Conservation (phyloP, 2,329 filamentous ascomycete species). For the Tothia fuscella region DNA sequence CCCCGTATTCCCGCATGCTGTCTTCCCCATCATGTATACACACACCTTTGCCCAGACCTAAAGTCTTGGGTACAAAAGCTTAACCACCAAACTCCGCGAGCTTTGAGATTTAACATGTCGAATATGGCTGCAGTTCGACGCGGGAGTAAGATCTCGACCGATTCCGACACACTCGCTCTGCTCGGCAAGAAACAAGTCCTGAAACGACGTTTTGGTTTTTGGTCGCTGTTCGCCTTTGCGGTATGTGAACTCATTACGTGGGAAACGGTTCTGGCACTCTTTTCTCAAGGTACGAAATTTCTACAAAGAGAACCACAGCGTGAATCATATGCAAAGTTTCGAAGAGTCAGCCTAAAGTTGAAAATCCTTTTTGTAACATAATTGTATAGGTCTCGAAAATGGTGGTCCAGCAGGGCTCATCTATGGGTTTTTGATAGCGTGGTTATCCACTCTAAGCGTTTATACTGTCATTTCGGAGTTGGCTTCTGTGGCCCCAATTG, state of each 20-base stretch:
- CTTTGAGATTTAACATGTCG: too few species aligned
- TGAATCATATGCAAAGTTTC: too few species aligned
- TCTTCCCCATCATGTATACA: too few species aligned
- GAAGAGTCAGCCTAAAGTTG: too few species aligned
- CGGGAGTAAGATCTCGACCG: constrained; percentile 5
- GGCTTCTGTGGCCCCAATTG: constrained; percentile 22
- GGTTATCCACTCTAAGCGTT: constrained; percentile 31
- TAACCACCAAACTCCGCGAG: too few species aligned
- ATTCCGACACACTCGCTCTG: constrained; percentile 9
- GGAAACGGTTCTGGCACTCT: constrained; percentile 33
- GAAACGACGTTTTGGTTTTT: constrained; percentile 12
- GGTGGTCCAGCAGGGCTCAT: constrained; percentile 37
- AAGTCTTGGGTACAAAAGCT: too few species aligned
- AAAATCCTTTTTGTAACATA: too few species aligned
- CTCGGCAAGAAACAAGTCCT: constrained; percentile 12
- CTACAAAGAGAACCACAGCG: too few species aligned
- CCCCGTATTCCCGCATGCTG: too few species aligned
- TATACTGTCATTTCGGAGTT: constrained; percentile 19
- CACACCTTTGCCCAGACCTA: too few species aligned
- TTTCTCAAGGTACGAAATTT: constrained; percentile 29
- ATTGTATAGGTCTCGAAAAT: constrained; percentile 23
- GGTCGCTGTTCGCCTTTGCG: constrained; percentile 12
- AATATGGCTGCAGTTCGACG: background rate
- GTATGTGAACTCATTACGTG: constrained; percentile 12
- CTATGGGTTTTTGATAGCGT: constrained; percentile 42